Conservation (phyloP, 352 stramenopile species). For the Globisporangium polare region DNA sequence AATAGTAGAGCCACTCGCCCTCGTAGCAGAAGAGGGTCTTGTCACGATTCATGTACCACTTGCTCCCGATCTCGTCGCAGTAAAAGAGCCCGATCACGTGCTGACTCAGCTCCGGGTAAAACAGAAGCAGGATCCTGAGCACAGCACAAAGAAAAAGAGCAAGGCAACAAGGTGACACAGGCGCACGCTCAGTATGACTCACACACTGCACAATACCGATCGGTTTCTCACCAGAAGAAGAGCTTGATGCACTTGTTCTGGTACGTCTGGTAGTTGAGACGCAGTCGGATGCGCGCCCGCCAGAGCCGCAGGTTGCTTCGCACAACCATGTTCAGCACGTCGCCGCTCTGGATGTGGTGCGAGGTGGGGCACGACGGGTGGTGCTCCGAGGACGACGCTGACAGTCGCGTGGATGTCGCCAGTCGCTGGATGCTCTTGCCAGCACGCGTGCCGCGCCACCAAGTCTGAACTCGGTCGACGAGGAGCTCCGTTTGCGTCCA, state of each 20-base stretch:
- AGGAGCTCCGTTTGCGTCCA: conserved; percentile 8
- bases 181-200: not conserved
- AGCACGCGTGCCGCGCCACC: conserved; percentile 18
- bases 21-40: conserved; percentile 58
- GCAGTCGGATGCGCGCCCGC: conserved; percentile 60
- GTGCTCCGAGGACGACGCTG: conserved; percentile 43
- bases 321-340: conserved; percentile 59
- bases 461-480: conserved; percentile 11
- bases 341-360: conserved; percentile 35
- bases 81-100: conserved; percentile 70
- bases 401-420: conserved; percentile 27
- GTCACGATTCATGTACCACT: conserved; percentile 63
- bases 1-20: conserved; percentile 50
- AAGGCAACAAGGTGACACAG: not conserved
- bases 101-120: conserved; percentile 72
- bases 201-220: too few relatives aligned
- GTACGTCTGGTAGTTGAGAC: conserved; percentile 69
- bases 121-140: conserved; percentile 55
- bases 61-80: conserved; percentile 59
- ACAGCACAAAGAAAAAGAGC: not conserved
- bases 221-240: conserved; percentile 60
- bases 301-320: conserved; percentile 69
- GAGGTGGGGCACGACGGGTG: conserved; percentile 44
- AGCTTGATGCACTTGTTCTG: conserved; percentile 79
- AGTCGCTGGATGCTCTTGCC: conserved; percentile 24